Percentiles rank a stretch among this genome's conserved stretches.
Evolutionary conservation across 1,139 yeast genomes (phyloP).

Genomic region (Taphrina flavorubra): DNA sequence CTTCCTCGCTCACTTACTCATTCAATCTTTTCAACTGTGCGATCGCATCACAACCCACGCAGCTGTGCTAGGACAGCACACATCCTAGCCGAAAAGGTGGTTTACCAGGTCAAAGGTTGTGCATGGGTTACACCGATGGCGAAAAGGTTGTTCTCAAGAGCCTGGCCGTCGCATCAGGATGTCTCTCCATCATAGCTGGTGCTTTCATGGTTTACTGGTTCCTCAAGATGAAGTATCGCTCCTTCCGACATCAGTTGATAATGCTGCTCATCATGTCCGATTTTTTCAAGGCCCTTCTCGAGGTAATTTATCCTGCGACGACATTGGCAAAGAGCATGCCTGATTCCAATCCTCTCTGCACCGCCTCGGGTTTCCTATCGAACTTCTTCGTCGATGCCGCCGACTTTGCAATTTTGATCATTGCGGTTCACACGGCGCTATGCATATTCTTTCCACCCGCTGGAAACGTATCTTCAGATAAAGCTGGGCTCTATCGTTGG

Average conservation of each 20-base stretch:
- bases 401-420: conserved; percentile 79
- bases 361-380: conserved; percentile 83
- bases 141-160: conserved; percentile 1
- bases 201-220: conserved; percentile 25
- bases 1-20: too few species aligned
- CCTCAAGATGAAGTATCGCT: conserved; percentile 11
- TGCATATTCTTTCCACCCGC: conserved; percentile 69
- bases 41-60: too few species aligned
- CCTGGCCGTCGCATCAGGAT: conserved; percentile 4
- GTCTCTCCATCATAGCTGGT: conserved; percentile 24
- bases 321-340: conserved; percentile 61
- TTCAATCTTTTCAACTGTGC: too few species aligned
- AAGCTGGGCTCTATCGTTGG: conserved; percentile 66
- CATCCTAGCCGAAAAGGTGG: too few species aligned
- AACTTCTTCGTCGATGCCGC: conserved; percentile 85
- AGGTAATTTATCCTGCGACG: conserved; percentile 73
- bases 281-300: conserved; percentile 71
- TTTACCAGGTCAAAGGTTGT: not conserved
- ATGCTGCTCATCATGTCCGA: conserved; percentile 70
- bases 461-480: conserved; percentile 53
- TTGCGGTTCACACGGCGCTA: conserved; percentile 82
- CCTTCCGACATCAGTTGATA: conserved; percentile 40
- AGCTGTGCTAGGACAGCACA: too few species aligned
- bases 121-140: conserved; percentile 9
- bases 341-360: conserved; percentile 61